These are phyloP conservation scores for Nannizziopsis barbatae DNA, from an alignment of 2,329 filamentous ascomycete species.

Conservation along the genomic window DNA sequence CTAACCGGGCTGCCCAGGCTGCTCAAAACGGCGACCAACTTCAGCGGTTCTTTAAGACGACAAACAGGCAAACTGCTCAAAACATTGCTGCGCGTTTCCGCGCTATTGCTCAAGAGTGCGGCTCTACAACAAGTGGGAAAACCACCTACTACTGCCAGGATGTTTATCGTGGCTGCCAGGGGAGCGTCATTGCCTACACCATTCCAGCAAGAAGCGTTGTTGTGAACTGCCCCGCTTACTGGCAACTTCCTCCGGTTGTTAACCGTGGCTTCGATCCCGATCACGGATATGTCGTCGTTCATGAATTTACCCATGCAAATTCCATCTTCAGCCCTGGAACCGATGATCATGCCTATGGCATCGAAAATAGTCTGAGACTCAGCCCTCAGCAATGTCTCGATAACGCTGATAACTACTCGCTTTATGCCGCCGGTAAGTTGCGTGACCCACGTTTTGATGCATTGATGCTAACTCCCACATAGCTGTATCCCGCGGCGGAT, in stretches of 20 bases:
- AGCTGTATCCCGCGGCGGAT: too few species aligned
- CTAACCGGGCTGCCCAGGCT: slow-evolving; percentile 42
- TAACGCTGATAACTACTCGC: slow-evolving; percentile 9
- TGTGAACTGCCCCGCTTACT: slow-evolving; percentile 4
- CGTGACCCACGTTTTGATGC: too few species aligned
- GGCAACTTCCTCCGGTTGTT: background rate
- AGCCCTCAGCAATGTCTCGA: background rate
- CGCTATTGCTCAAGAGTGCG: background rate
- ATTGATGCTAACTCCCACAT: too few species aligned
- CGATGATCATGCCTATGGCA: slow-evolving; percentile 5
- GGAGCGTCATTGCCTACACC: slow-evolving; percentile 1
- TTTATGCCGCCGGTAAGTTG: slow-evolving; percentile 11
- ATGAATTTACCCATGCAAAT: slow-evolving; percentile 6
- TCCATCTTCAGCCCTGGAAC: slow-evolving; percentile 1
- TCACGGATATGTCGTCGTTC: slow-evolving; percentile 3
- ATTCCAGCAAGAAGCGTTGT: background rate
- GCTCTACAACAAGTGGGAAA: background rate
- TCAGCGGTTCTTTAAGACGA: slow-evolving; percentile 5
- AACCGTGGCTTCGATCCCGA: background rate
- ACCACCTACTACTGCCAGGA: slow-evolving; percentile 1
- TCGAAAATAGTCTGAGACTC: background rate
- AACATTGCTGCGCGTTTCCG: background rate
- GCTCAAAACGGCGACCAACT: slow-evolving; percentile 28
- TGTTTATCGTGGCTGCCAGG: background rate
- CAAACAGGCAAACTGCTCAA: background rate